These are phyloP conservation scores for Curvularia hawaiiensis DNA, from an alignment of 2,329 filamentous ascomycete genomes.

Conservation along the genomic window DNA sequence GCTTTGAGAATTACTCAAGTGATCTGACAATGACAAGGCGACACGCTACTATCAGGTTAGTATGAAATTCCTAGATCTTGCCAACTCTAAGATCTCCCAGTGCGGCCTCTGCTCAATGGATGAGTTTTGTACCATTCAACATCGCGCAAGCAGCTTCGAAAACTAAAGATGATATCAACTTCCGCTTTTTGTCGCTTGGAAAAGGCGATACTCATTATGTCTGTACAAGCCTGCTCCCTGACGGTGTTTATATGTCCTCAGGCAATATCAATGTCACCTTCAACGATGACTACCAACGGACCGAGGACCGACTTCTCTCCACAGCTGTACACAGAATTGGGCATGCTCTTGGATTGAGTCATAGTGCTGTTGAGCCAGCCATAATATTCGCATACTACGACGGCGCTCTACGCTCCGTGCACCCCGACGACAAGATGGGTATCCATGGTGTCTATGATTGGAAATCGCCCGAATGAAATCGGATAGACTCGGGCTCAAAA, in stretches of 20 bases:
- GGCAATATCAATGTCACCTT: conserved; percentile 39
- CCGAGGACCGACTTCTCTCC: conserved; percentile 34
- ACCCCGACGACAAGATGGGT: too few relatives aligned
- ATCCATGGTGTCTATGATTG: too few relatives aligned
- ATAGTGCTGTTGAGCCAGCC: conserved; percentile 35
- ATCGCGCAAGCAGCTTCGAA: conserved; percentile 22
- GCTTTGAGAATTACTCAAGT: conserved; percentile 32
- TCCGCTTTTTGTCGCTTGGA: conserved; percentile 30
- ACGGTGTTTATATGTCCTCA: conserved; percentile 26
- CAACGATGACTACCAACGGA: conserved; percentile 38
- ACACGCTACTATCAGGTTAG: conserved; percentile 30
- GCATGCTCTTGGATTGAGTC: conserved; percentile 10
- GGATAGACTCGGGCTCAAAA: too few relatives aligned
- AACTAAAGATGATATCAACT: conserved; percentile 31
- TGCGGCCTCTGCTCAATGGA: conserved; percentile 36
- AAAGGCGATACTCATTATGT: conserved; percentile 25
- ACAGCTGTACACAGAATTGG: conserved; percentile 16
- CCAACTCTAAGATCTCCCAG: conserved; percentile 10
- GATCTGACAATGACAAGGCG: conserved; percentile 28
- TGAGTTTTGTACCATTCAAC: conserved; percentile 24
- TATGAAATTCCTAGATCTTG: neutral
- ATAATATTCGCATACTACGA: neutral
- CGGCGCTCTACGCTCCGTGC: too few relatives aligned
- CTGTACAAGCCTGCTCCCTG: conserved; percentile 31
- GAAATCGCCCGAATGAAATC: too few relatives aligned